These are phyloP conservation scores for Neospermospora avenae DNA, from an alignment of 2,329 filamentous ascomycete species.

Conservation along the genomic window DNA sequence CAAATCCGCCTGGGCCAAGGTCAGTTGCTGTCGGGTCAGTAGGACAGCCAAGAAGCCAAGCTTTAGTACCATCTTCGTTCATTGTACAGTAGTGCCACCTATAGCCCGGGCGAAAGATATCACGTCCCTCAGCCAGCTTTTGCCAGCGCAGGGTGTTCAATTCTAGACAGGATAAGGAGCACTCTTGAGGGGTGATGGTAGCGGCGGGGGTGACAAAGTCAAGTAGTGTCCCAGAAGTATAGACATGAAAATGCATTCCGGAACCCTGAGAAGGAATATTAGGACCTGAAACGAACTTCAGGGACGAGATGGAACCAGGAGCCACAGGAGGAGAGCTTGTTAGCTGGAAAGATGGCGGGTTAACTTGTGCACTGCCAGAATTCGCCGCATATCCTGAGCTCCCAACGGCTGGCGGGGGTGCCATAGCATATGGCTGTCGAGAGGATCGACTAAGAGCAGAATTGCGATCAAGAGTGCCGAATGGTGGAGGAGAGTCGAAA, in stretches of 20 bases:
- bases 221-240: conserved; percentile 86
- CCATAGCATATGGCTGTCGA: conserved; percentile 49
- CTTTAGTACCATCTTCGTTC: conserved; percentile 92
- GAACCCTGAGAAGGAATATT: conserved; percentile 85
- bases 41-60: conserved; percentile 92
- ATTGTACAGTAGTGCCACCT: conserved; percentile 98
- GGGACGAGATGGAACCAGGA: conserved; percentile 82
- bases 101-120: conserved; percentile 89
- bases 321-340: conserved; percentile 78
- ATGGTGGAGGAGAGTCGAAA: conserved; percentile 68
- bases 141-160: conserved; percentile 88
- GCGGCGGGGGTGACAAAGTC: conserved; percentile 93
- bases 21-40: conserved; percentile 66
- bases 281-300: conserved; percentile 85
- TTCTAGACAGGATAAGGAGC: conserved; percentile 85
- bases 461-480: conserved; percentile 47
- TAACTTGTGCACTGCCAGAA: conserved; percentile 64
- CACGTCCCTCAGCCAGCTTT: conserved; percentile 87
- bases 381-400: conserved; percentile 65
- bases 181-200: conserved; percentile 81
- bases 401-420: conserved; percentile 50
- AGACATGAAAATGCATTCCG: conserved; percentile 92
- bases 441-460: conserved; percentile 41
- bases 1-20: conserved; percentile 66
- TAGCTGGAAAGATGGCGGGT: conserved; percentile 61